Evolutionary conservation across 441 rosid species (phyloP).

Genomic region (Euphorbia corollata): DNA sequence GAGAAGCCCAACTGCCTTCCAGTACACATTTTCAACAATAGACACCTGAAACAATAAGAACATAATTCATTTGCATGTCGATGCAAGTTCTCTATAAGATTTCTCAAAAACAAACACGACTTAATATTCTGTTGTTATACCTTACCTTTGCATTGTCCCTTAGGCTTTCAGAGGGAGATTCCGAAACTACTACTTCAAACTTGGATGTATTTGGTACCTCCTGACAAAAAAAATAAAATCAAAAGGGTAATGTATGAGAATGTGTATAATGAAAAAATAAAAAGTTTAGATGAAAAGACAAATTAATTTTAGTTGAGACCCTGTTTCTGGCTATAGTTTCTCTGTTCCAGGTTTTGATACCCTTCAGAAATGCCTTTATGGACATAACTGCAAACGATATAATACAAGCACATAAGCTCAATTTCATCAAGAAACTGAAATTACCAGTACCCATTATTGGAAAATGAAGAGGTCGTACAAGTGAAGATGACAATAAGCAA

Average conservation of each 20-base stretch:
- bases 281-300: too few species aligned
- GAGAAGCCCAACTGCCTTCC: constrained; percentile 43
- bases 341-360: constrained; percentile 50
- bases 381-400: constrained; percentile 30
- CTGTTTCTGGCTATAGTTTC: constrained; percentile 31
- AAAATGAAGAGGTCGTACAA: constrained; percentile 21
- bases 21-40: constrained; percentile 31
- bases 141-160: constrained; percentile 6
- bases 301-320: background rate
- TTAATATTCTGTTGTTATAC: background rate
- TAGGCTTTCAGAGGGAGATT: constrained; percentile 22
- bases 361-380: constrained; percentile 38
- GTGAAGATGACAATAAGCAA: constrained; percentile 41
- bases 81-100: too few species aligned
- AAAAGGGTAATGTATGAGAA: too few species aligned
- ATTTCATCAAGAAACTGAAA: background rate
- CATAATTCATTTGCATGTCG: too few species aligned
- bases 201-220: constrained; percentile 32
- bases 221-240: background rate
- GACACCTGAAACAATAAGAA: constrained; percentile 27
- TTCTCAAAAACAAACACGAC: background rate
- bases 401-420: too few species aligned
- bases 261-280: too few species aligned
- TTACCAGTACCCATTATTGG: too few species aligned
- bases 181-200: constrained; percentile 23